phyloP scores from a whole-genome alignment of 306 rosid species.

The Glycine tomentella region DNA sequence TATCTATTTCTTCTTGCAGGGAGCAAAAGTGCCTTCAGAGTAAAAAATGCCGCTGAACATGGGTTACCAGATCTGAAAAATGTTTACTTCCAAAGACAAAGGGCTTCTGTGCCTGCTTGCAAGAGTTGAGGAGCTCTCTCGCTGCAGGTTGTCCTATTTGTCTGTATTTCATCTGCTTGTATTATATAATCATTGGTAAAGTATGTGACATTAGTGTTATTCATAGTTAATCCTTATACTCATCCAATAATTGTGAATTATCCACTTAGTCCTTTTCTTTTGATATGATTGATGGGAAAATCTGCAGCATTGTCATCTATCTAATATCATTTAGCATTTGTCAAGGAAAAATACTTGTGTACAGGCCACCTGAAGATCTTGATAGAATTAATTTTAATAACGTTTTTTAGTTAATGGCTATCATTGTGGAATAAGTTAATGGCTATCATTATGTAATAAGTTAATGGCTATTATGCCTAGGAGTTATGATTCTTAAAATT shows the following conservation, averaged over 20 bases:
- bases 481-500: no score
- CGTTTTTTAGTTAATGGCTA: no score
- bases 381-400: no score
- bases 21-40: constrained; percentile 76
- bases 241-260: constrained; percentile 2
- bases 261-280: constrained; percentile 20
- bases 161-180: constrained; percentile 25
- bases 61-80: constrained; percentile 72
- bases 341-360: not conserved
- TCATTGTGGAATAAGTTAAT: no score
- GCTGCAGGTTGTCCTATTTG: constrained; percentile 63
- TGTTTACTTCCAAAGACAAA: constrained; percentile 81
- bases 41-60: constrained; percentile 76
- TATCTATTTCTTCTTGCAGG: constrained; percentile 52
- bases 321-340: not conserved
- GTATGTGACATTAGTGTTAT: not conserved
- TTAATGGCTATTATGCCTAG: no score
- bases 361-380: constrained; percentile 15
- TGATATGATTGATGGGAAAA: constrained; percentile 15
- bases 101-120: constrained; percentile 75
- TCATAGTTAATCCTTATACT: constrained; percentile 9
- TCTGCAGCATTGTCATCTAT: constrained; percentile 12
- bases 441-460: no score
- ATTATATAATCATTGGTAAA: constrained; percentile 4
- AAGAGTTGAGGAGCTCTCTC: constrained; percentile 64